Evolutionary conservation across 129 eudicot genomes (phyloP).

Genomic region (Chrysanthemum seticuspe): DNA sequence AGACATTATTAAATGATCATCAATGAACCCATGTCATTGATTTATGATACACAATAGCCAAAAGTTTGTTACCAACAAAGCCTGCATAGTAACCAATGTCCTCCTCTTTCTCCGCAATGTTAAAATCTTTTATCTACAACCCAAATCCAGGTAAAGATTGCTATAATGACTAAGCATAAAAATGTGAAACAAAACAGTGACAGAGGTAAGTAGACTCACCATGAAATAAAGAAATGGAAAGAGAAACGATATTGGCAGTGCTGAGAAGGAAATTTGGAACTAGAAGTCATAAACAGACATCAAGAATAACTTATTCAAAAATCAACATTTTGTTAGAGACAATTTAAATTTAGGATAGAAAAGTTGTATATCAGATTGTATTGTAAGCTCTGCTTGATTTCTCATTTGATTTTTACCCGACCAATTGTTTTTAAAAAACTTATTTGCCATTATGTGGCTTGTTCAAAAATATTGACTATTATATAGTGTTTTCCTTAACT

Average conservation of each 20-base stretch:
- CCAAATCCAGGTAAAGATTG: constrained; percentile 7
- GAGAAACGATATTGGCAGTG: constrained; percentile 80
- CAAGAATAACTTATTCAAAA: too few species aligned
- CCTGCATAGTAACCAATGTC: constrained; percentile 95
- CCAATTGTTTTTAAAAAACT: too few species aligned
- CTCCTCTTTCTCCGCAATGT: constrained; percentile 70
- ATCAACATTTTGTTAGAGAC: too few species aligned
- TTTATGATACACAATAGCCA: too few species aligned
- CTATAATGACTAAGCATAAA: not conserved
- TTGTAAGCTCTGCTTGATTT: too few species aligned
- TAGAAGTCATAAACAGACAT: constrained; percentile 17
- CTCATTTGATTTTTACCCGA: too few species aligned
- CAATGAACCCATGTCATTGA: too few species aligned
- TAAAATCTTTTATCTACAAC: constrained; percentile 75
- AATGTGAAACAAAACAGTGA: not conserved
- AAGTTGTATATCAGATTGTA: too few species aligned
- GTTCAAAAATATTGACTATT: too few species aligned
- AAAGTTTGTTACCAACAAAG: constrained; percentile 56
- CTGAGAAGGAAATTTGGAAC: constrained; percentile 40
- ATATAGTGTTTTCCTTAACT: too few species aligned
- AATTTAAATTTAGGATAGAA: too few species aligned
- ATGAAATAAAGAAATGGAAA: constrained; percentile 88
- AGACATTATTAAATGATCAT: not conserved
- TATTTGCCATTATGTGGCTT: too few species aligned
- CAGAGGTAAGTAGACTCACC: constrained; percentile 42